Conservation (phyloP, 2,329 filamentous ascomycete species). For the Emergomyces pasteurianus region DNA sequence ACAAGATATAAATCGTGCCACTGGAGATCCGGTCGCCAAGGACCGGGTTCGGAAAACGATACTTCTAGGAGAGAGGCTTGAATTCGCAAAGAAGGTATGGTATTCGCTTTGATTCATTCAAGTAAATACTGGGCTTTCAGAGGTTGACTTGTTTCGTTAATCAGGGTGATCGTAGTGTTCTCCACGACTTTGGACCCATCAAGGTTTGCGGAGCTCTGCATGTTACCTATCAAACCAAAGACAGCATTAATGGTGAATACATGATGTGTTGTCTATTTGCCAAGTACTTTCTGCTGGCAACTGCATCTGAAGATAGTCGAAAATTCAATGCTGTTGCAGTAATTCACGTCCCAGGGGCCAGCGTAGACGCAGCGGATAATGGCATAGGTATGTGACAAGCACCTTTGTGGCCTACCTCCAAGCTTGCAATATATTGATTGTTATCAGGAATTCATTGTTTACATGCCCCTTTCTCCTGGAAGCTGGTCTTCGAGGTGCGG, state of each 20-base stretch:
- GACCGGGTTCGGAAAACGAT: constrained; percentile 68
- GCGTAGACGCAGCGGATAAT: constrained; percentile 62
- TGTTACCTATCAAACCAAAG: constrained; percentile 64
- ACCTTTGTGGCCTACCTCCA: not conserved
- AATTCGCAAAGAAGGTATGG: constrained; percentile 59
- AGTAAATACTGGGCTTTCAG: not conserved
- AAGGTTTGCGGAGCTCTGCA: constrained; percentile 73
- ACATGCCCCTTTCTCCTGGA: constrained; percentile 81
- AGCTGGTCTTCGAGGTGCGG: constrained; percentile 68
- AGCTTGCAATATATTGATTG: constrained; percentile 3
- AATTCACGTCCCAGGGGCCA: constrained; percentile 54
- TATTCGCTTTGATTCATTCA: not conserved
- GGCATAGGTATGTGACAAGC: constrained; percentile 49
- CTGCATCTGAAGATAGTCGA: constrained; percentile 49
- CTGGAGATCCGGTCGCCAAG: constrained; percentile 59
- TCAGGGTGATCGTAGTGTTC: constrained; percentile 31
- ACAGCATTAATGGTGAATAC: constrained; percentile 62
- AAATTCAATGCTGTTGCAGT: constrained; percentile 65
- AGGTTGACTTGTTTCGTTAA: not conserved
- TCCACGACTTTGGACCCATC: constrained; percentile 69
- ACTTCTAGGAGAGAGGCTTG: constrained; percentile 68
- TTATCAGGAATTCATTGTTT: constrained; percentile 69
- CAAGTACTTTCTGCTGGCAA: constrained; percentile 65
- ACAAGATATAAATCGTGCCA: constrained; percentile 71
- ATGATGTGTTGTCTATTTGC: constrained; percentile 78